Percentiles rank a stretch among this genome's conserved stretches.
These are phyloP conservation scores for Didymella keratinophila DNA, from an alignment of 2,329 filamentous ascomycete species.

Conservation along the genomic window DNA sequence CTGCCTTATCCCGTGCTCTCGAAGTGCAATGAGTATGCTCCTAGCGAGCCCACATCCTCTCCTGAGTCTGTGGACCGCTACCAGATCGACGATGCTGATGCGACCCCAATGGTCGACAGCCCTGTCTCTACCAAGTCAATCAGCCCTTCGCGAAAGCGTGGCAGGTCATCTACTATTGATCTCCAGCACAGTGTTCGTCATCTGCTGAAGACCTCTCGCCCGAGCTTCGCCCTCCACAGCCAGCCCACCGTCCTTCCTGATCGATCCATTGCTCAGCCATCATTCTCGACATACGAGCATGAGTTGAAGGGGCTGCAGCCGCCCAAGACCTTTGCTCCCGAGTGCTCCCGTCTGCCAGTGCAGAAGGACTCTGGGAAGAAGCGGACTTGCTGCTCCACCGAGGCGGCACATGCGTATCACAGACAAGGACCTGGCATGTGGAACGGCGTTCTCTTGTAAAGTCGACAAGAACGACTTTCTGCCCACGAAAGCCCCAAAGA, in stretches of 20 bases:
- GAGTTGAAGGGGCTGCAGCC: conserved; percentile 50
- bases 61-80: conserved; percentile 54
- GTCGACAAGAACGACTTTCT: conserved; percentile 17
- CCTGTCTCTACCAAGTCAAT: conserved; percentile 30
- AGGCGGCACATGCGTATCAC: conserved; percentile 62
- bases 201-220: conserved; percentile 58
- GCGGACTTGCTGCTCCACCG: conserved; percentile 71
- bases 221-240: conserved; percentile 49
- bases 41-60: conserved; percentile 49
- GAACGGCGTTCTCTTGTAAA: conserved; percentile 64
- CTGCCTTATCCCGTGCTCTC: conserved; percentile 51
- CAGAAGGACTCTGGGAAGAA: conserved; percentile 64
- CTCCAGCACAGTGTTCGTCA: conserved; percentile 73
- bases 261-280: conserved; percentile 46
- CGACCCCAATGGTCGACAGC: conserved; percentile 39
- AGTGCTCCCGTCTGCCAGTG: conserved; percentile 53
- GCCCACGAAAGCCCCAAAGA: conserved; percentile 25
- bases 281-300: conserved; percentile 32
- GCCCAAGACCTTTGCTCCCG: conserved; percentile 51
- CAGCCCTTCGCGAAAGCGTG: conserved; percentile 62
- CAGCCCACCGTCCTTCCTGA: conserved; percentile 47
- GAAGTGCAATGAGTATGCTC: conserved; percentile 49
- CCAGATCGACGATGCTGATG: conserved; percentile 58
- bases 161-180: conserved; percentile 66
- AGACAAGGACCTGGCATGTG: conserved; percentile 70